Evolutionary conservation across 1,284 basidiomycete species (phyloP), one percentile per base, ranked within the genome.

Genomic region (Ustilago sp.): DNA sequence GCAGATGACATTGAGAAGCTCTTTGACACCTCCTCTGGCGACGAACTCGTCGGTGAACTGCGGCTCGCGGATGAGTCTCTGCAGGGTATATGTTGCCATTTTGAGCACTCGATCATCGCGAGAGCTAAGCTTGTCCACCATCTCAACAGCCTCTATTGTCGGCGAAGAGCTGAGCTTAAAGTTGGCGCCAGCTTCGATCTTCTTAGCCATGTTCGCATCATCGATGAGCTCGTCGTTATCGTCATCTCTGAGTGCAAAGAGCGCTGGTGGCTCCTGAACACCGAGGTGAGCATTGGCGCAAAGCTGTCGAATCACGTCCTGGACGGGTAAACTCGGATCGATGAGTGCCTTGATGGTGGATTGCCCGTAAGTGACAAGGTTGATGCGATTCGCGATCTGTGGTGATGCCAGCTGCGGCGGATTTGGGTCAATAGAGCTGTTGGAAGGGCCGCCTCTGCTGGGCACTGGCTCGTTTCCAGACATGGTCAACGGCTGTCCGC

Each of bases 141-240:
- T 92, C 67, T 94, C 93, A 65, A 89, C 89, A 0, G 93, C 94
- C 84, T 95, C 94, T 59, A 93, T 90, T 32, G 89, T 89, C 1
- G 94, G 93, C 0, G 93, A 90, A 81, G 91, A 92, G 68, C 93
- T 92, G 32, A 96, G 90, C 74, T 83, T 83, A 60, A 83, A 83
- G 56, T 78, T 80, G 43, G 70, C 62, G 17, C 82, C 81, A 1
- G 75, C 80, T 36, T 78, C 74, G 35, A 84, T 84, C 74, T 84
- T 84, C 23, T 77, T 66, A 41, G 79, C 74, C 74, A 84, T 71
- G 48, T 83, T 84, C 39, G 59, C 41, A 82, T 94, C 93, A 32
- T 94, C 96, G n/a, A 98, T 92, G 54, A 98, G 88, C 81, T 93
- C 92, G 77, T 94, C 93, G 34, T 89, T 90, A 79, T 95, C 93